phyloP scores from a whole-genome alignment of 345 rosid genomes.

The Linum tenue region DNA sequence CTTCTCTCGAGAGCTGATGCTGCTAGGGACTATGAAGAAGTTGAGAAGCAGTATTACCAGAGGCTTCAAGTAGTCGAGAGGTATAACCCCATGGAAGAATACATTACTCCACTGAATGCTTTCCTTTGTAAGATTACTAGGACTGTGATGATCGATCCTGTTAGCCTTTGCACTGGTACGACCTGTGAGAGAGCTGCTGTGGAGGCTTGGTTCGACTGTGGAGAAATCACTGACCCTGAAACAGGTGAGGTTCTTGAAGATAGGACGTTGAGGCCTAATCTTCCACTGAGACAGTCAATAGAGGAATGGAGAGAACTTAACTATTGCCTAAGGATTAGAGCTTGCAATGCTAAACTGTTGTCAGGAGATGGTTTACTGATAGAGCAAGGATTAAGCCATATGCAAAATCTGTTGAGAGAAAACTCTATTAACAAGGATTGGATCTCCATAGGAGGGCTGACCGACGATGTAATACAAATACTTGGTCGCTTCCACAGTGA shows the following conservation, averaged over 20 bases:
- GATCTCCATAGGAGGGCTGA: conserved; percentile 50
- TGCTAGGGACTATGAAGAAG: conserved; percentile 47
- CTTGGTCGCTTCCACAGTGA: conserved; percentile 41
- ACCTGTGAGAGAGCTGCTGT: conserved; percentile 63
- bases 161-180: conserved; percentile 67
- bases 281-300: conserved; percentile 49
- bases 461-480: conserved; percentile 34
- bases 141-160: conserved; percentile 56
- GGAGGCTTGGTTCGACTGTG: conserved; percentile 39
- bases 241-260: conserved; percentile 49
- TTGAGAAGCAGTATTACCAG: conserved; percentile 39
- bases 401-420: conserved; percentile 50
- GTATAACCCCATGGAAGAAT: conserved; percentile 37
- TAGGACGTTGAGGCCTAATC: conserved; percentile 47
- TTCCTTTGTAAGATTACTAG: conserved; percentile 38
- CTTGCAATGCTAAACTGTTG: conserved; percentile 37
- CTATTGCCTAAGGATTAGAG: conserved; percentile 53
- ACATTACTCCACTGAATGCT: conserved; percentile 40
- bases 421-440: conserved; percentile 58
- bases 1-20: conserved; percentile 69
- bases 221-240: conserved; percentile 46
- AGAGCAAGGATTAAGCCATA: conserved; percentile 42
- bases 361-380: conserved; percentile 29
- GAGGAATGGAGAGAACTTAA: conserved; percentile 72
- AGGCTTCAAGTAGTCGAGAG: conserved; percentile 41